These are phyloP conservation scores for Aspergillus nanangensis DNA, from an alignment of 495 filamentous ascomycete genomes.

Conservation along the genomic window DNA sequence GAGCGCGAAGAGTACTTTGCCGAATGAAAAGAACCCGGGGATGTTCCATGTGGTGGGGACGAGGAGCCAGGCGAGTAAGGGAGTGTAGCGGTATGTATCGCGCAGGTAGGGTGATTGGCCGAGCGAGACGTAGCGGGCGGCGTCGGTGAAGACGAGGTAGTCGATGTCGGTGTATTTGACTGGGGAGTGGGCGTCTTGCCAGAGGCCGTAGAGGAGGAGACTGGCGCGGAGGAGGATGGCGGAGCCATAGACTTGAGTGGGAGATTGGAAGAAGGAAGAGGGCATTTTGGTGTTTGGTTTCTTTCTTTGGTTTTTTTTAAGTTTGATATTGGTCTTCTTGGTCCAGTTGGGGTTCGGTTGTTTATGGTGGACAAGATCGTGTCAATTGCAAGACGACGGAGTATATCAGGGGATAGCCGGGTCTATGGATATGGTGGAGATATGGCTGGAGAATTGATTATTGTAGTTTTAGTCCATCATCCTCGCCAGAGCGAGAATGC, in stretches of 20 bases:
- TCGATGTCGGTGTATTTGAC: conserved; percentile 99
- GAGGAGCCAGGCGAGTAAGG: conserved; percentile 84
- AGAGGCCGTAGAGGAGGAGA: conserved; percentile 80
- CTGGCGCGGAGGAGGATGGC: conserved; percentile 63
- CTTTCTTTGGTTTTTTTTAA: too few species aligned
- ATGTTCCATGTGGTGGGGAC: conserved; percentile 67
- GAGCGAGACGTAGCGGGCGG: conserved; percentile 66
- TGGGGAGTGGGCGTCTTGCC: conserved; percentile 84
- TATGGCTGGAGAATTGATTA: too few species aligned
- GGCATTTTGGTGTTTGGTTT: conserved; percentile 12
- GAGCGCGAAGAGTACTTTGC: conserved; percentile 80
- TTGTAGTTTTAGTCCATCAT: too few species aligned
- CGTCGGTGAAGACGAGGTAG: conserved; percentile 98
- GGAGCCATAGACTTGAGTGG: conserved; percentile 56
- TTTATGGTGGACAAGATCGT: too few species aligned
- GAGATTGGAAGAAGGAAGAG: conserved; percentile 36
- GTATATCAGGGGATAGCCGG: too few species aligned
- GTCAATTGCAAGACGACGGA: too few species aligned
- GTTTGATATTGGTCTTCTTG: not conserved
- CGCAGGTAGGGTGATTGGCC: conserved; percentile 73
- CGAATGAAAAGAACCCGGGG: conserved; percentile 64
- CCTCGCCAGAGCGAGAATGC: too few species aligned
- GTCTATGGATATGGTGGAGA: too few species aligned
- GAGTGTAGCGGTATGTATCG: conserved; percentile 96
- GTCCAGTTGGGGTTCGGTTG: too few species aligned